Evolutionary conservation across 805 yeast genomes (phyloP).

Genomic region (Wickerhamiella domercqiae): DNA sequence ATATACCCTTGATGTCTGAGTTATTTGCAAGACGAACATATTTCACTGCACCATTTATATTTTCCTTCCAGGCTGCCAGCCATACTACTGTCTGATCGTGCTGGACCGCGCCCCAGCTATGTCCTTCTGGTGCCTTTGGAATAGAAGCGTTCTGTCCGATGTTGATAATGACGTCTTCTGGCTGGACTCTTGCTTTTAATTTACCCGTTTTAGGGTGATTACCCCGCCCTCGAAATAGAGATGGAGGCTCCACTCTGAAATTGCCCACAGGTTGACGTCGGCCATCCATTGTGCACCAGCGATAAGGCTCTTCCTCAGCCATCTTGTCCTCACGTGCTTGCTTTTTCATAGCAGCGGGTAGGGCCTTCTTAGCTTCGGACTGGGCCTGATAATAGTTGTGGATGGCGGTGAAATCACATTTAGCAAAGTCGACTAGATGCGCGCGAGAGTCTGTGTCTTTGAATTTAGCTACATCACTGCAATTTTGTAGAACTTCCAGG

Average conservation of each 20-base stretch:
- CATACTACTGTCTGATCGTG: constrained; percentile 87
- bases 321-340: constrained; percentile 57
- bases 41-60: constrained; percentile 66
- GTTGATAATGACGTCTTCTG: constrained; percentile 81
- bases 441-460: constrained; percentile 23
- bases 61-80: constrained; percentile 97
- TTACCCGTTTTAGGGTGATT: constrained; percentile 94
- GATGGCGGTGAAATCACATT: constrained; percentile 69
- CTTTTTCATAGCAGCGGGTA: constrained; percentile 65
- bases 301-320: constrained; percentile 61
- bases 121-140: constrained; percentile 80
- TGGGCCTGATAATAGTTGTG: constrained; percentile 50
- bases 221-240: constrained; percentile 89
- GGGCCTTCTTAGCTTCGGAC: constrained; percentile 54
- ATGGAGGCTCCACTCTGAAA: constrained; percentile 92
- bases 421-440: constrained; percentile 39
- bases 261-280: constrained; percentile 86
- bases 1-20: constrained; percentile 79
- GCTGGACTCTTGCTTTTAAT: constrained; percentile 67
- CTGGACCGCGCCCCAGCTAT: constrained; percentile 73
- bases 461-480: constrained; percentile 24
- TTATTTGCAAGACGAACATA: constrained; percentile 85
- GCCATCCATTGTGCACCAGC: constrained; percentile 69
- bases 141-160: constrained; percentile 54
- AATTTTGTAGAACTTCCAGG: constrained; percentile 45